These are phyloP conservation scores for Pythium oligandrum DNA, from an alignment of 352 stramenopile species.

Conservation along the genomic window DNA sequence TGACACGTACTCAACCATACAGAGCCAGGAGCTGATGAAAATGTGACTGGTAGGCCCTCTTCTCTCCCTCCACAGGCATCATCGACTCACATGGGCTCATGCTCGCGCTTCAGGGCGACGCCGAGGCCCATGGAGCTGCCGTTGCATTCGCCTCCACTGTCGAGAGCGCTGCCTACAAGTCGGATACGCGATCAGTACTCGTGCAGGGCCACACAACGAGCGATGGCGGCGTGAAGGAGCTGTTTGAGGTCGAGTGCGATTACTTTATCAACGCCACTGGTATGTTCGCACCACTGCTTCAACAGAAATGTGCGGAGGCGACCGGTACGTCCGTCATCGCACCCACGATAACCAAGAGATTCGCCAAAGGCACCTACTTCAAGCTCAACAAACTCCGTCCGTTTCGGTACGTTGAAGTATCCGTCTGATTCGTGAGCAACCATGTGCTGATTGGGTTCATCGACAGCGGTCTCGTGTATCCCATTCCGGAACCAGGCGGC, in stretches of 20 bases:
- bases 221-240: conserved; percentile 32
- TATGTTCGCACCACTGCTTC: conserved; percentile 59
- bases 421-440: not conserved
- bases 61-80: conserved; percentile 95
- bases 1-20: not conserved
- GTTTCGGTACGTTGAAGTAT: conserved; percentile 38
- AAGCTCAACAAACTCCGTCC: conserved; percentile 52
- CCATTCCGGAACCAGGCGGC: conserved; percentile 91
- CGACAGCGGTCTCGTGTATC: conserved; percentile 91
- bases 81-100: conserved; percentile 93
- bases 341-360: conserved; percentile 53
- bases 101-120: conserved; percentile 88
- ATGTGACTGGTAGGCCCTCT: conserved; percentile 48
- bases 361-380: conserved; percentile 97
- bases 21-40: not conserved
- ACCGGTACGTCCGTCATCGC: not conserved
- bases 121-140: conserved; percentile 80
- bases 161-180: conserved; percentile 26
- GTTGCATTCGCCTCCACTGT: conserved; percentile 77
- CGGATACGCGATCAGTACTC: conserved; percentile 2
- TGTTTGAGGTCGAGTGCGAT: conserved; percentile 80
- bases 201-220: conserved; percentile 1
- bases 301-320: conserved; percentile 17
- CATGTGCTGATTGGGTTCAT: not conserved
- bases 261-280: conserved; percentile 92